phyloP scores from a whole-genome alignment of 257 asterid genomes.

The Mitragyna speciosa region DNA sequence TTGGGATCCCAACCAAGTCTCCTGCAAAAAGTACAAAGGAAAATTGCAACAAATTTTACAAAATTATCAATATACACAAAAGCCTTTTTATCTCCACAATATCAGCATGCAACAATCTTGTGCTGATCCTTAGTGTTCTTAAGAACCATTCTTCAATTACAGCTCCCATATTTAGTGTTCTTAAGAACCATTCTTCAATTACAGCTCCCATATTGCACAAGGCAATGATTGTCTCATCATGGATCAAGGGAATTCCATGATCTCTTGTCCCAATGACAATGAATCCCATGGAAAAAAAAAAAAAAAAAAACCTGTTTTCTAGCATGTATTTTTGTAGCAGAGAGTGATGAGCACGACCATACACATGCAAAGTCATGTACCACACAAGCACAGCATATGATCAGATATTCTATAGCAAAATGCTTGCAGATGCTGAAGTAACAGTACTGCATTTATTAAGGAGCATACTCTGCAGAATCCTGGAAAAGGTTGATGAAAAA shows the following conservation, averaged over 20 bases:
- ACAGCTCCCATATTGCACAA: neutral
- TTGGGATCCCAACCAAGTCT: constrained; percentile 97
- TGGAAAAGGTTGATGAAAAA: constrained; percentile 84
- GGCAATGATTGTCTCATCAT: neutral
- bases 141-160: neutral
- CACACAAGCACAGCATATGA: neutral
- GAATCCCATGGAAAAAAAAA: neutral
- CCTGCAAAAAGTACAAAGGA: constrained; percentile 45
- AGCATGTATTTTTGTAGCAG: neutral
- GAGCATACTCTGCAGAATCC: constrained; percentile 74
- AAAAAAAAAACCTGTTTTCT: neutral
- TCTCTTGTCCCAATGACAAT: neutral
- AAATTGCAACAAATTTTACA: neutral
- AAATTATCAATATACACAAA: neutral
- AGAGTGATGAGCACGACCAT: neutral
- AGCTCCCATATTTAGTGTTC: neutral
- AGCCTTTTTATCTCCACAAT: neutral
- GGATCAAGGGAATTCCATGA: neutral
- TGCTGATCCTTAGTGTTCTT: neutral
- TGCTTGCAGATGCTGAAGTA: constrained; percentile 1
- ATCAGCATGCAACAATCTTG: neutral
- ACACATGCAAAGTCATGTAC: neutral
- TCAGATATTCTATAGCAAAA: neutral
- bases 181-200: neutral
- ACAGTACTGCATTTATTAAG: neutral